These are phyloP conservation scores for Pichia phayaonensis DNA, from an alignment of 805 yeast species.

Conservation along the genomic window DNA sequence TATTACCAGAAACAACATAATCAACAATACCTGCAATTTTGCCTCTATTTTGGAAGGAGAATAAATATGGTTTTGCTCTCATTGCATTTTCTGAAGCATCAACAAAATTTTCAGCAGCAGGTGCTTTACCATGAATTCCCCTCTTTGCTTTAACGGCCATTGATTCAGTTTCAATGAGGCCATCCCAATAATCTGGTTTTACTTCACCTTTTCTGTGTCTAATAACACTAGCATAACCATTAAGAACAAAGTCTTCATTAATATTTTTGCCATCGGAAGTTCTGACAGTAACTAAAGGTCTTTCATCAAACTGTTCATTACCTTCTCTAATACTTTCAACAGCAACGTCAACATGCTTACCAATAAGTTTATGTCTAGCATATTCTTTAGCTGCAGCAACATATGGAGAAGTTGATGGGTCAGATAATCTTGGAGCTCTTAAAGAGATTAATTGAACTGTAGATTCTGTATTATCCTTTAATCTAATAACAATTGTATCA, in stretches of 20 bases:
- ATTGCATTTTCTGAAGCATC: constrained; percentile 73
- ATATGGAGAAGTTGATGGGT: constrained; percentile 47
- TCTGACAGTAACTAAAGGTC: constrained; percentile 56
- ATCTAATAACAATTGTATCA: constrained; percentile 55
- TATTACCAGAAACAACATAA: constrained; percentile 56
- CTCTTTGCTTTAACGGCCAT: constrained; percentile 46
- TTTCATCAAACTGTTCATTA: constrained; percentile 53
- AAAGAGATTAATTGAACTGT: constrained; percentile 72
- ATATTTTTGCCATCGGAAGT: constrained; percentile 47
- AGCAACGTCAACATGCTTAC: constrained; percentile 54
- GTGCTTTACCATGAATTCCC: constrained; percentile 59
- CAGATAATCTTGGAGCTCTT: constrained; percentile 65
- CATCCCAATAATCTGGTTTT: constrained; percentile 72
- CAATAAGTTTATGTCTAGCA: constrained; percentile 60
- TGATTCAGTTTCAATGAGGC: constrained; percentile 60
- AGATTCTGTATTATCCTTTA: constrained; percentile 42
- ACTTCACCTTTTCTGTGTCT: constrained; percentile 68
- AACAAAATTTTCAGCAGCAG: constrained; percentile 53
- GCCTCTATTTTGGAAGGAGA: constrained; percentile 60
- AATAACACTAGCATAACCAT: constrained; percentile 72
- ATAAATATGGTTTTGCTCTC: constrained; percentile 67
- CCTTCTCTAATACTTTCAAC: constrained; percentile 61
- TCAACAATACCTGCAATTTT: constrained; percentile 66
- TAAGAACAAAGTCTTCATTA: constrained; percentile 49
- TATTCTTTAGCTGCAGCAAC: constrained; percentile 67